phyloP scores from a whole-genome alignment of 2,329 filamentous ascomycete genomes.

The Xylariaceae sp. region DNA sequence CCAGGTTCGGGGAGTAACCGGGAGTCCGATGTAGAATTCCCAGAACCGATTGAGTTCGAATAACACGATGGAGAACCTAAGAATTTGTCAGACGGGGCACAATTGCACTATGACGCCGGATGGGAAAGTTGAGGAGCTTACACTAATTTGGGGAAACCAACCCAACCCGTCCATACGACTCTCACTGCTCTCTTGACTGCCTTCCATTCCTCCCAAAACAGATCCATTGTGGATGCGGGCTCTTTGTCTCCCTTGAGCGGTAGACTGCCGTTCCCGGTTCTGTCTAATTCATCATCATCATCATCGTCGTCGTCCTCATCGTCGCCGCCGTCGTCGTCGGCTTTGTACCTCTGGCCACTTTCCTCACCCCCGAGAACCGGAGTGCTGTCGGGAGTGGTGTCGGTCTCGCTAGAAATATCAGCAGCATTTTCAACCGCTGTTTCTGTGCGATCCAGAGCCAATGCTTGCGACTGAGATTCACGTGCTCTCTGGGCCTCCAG shows the following conservation, averaged over 20 bases:
- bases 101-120: no score
- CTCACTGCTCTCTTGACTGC: conserved; percentile 58
- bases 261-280: conserved; percentile 35
- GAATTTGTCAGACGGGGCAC: no score
- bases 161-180: conserved; percentile 66
- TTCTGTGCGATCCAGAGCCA: conserved; percentile 35
- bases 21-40: conserved; percentile 49
- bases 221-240: conserved; percentile 44
- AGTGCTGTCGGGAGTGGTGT: conserved; percentile 11
- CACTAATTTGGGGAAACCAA: conserved; percentile 60
- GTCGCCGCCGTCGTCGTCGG: conserved; percentile 27
- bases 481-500: conserved; percentile 31
- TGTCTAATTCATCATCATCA: conserved; percentile 35
- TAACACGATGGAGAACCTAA: conserved; percentile 38
- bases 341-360: no score
- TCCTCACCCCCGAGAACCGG: conserved; percentile 12
- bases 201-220: conserved; percentile 57
- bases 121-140: conserved; percentile 45
- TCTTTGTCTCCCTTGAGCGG: conserved; percentile 28
- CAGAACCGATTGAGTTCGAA: conserved; percentile 43
- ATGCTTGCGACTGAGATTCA: conserved; percentile 17
- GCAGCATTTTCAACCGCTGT: conserved; percentile 35
- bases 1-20: conserved; percentile 45
- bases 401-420: conserved; percentile 12
- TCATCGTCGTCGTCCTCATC: conserved; percentile 38